Percentiles rank a stretch among this genome's conserved stretches.
These are phyloP conservation scores for Suillus plorans DNA, from an alignment of 768 basidiomycete genomes.

Conservation along the genomic window DNA sequence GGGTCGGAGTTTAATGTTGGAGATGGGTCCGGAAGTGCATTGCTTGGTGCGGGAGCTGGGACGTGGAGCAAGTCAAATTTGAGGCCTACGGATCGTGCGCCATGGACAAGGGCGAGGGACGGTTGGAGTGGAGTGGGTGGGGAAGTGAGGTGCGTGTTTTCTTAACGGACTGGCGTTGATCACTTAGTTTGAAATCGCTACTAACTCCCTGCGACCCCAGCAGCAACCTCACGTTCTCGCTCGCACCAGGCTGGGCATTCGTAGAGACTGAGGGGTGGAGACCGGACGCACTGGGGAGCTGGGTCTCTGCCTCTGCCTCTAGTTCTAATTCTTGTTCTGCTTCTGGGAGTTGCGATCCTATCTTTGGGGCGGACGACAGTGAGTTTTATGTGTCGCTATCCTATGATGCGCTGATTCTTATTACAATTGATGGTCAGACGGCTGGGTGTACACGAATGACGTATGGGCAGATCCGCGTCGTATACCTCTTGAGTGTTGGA, in stretches of 20 bases:
- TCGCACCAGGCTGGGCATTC: slow-evolving; percentile 74
- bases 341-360: slow-evolving; percentile 8
- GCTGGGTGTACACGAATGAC: slow-evolving; percentile 84
- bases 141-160: slow-evolving; percentile 56
- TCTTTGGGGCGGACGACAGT: slow-evolving; percentile 28
- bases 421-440: slow-evolving; percentile 41
- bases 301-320: slow-evolving; percentile 38
- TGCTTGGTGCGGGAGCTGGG: slow-evolving; percentile 11
- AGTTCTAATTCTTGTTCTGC: not conserved
- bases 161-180: not conserved
- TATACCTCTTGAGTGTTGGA: slow-evolving; percentile 41
- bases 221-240: slow-evolving; percentile 79
- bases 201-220: slow-evolving; percentile 34
- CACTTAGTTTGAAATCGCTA: not conserved
- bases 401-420: slow-evolving; percentile 14
- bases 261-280: slow-evolving; percentile 80
- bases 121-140: slow-evolving; percentile 66
- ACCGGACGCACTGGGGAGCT: slow-evolving; percentile 56
- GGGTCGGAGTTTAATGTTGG: not conserved
- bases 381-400: not conserved
- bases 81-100: slow-evolving; percentile 45
- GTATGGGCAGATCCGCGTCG: slow-evolving; percentile 58
- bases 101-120: slow-evolving; percentile 73
- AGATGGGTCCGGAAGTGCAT: not conserved
- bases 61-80: slow-evolving; percentile 40